Conservation (phyloP, 345 rosid species). For the Lumnitzera littorea region DNA sequence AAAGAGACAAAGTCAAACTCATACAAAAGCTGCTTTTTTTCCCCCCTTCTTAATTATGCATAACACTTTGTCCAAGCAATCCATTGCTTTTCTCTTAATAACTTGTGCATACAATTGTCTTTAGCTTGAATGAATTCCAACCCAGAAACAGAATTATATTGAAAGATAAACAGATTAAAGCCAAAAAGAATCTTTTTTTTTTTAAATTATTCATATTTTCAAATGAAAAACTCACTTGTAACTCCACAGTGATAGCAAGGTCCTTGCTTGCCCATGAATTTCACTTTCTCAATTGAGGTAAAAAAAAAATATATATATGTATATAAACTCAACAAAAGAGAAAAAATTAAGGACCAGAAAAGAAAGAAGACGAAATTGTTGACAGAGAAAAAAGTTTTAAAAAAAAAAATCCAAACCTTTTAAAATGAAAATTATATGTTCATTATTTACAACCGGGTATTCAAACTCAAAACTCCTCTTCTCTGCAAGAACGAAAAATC, state of each 20-base stretch:
- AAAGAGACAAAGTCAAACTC: background rate
- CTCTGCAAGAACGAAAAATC: constrained; percentile 2
- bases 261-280: constrained; percentile 89
- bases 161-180: background rate
- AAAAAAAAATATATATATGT: constrained; percentile 10
- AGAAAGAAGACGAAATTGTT: background rate
- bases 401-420: constrained; percentile 5
- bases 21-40: background rate
- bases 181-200: background rate
- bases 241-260: constrained; percentile 99
- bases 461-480: constrained; percentile 4
- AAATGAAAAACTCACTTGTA: constrained; percentile 90
- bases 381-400: background rate
- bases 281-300: constrained; percentile 11
- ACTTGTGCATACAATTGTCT: too few relatives aligned
- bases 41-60: too few relatives aligned
- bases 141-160: too few relatives aligned
- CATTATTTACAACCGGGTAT: constrained; percentile 2
- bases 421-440: background rate
- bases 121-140: too few relatives aligned
- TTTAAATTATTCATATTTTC: background rate
- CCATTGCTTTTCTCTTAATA: too few relatives aligned
- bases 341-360: constrained; percentile 2
- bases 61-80: too few relatives aligned
- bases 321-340: constrained; percentile 13